phyloP scores from a whole-genome alignment of 2,329 filamentous ascomycete species.

The Talaromyces rugulosus region DNA sequence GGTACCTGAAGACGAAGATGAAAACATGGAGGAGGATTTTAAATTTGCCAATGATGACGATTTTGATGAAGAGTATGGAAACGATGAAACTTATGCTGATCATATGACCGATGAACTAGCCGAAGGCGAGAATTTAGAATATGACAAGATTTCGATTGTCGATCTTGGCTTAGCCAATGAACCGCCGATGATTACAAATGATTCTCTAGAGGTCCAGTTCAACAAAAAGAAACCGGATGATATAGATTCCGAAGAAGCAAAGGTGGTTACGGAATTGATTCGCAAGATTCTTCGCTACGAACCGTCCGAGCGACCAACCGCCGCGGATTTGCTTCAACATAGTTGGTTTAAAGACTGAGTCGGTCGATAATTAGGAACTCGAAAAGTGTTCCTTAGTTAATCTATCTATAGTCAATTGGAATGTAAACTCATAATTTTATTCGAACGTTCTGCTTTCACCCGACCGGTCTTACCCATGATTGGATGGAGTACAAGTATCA shows the following conservation, averaged over 20 bases:
- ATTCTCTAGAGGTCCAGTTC: not conserved
- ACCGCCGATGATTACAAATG: not conserved
- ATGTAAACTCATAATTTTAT: not conserved
- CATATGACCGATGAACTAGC: not conserved
- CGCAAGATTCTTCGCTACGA: not conserved
- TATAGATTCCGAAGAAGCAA: not conserved
- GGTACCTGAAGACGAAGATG: not conserved
- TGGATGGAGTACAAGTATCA: not conserved
- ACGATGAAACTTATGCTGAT: not conserved
- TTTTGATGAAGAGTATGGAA: not conserved
- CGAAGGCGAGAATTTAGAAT: not conserved
- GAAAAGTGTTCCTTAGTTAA: fast-evolving
- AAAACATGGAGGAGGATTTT: not conserved
- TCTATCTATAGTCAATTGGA: not conserved
- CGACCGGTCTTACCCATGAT: not conserved
- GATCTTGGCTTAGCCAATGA: not conserved
- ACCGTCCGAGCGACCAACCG: not conserved
- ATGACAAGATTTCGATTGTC: not conserved
- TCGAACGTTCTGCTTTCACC: not conserved
- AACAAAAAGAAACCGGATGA: not conserved
- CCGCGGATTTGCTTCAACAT: not conserved
- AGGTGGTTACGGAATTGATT: not conserved
- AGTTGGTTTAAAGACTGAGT: slow-evolving; percentile 8
- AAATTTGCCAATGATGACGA: not conserved
- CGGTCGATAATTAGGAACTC: not conserved